phyloP scores from a whole-genome alignment of 306 rosid genomes.

The Begonia loranthoides region DNA sequence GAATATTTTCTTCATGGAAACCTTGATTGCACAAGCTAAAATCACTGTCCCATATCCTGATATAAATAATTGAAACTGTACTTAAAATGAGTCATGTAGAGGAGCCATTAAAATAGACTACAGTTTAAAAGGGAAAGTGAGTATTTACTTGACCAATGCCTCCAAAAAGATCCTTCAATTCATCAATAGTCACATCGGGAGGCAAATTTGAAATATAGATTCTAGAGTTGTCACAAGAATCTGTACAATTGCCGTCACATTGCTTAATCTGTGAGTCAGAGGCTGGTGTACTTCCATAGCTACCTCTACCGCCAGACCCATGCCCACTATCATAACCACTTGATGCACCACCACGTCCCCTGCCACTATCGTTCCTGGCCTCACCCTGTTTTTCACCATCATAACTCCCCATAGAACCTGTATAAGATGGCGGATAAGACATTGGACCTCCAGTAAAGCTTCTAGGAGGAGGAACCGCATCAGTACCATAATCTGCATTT shows the following conservation, averaged over 20 bases:
- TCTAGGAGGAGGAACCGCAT: slow-evolving; percentile 91
- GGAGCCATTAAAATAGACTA: too few relatives aligned
- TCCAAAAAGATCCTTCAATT: slow-evolving; percentile 83
- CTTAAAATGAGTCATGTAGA: too few relatives aligned
- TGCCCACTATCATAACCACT: slow-evolving; percentile 36
- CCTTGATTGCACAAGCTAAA: too few relatives aligned
- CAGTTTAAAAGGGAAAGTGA: slow-evolving; percentile 6
- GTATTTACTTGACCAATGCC: slow-evolving; percentile 96
- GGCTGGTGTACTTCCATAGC: slow-evolving; percentile 8
- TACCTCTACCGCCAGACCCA: not conserved
- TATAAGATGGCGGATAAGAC: slow-evolving; percentile 81
- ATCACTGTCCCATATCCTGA: too few relatives aligned
- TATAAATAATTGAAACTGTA: too few relatives aligned
- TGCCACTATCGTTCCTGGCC: slow-evolving; percentile 46
- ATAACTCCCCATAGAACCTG: slow-evolving; percentile 51
- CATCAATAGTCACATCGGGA: slow-evolving; percentile 79
- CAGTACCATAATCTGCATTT: slow-evolving; percentile 56
- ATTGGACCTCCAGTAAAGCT: slow-evolving; percentile 75
- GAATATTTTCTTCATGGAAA: too few relatives aligned
- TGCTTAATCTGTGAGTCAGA: slow-evolving; percentile 79
- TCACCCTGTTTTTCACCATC: slow-evolving; percentile 42
- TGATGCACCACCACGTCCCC: slow-evolving; percentile 50
- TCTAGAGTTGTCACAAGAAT: slow-evolving; percentile 89
- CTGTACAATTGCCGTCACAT: slow-evolving; percentile 80
- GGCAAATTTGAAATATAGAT: slow-evolving; percentile 95